A percentile compares a stretch with the other conserved stretches of the same genome.
Conservation (phyloP, 75 land plant species). For the Pseudotsuga menziesii region DNA sequence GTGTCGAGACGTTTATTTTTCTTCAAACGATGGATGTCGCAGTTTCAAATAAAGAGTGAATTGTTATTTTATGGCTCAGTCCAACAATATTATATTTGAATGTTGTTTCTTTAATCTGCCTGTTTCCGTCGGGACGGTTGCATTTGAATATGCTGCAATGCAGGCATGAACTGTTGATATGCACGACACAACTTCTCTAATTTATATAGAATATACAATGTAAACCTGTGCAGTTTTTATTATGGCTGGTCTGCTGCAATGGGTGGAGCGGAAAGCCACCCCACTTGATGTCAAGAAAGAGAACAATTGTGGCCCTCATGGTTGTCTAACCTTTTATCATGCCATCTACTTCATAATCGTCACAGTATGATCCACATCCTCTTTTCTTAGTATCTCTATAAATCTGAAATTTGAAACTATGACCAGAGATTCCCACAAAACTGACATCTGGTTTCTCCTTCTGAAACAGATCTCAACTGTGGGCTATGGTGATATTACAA, state of each 20-base stretch:
- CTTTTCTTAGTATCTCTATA: slow-evolving; percentile 3
- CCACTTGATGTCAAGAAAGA: slow-evolving; percentile 20
- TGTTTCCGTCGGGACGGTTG: not conserved
- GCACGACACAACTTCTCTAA: not conserved
- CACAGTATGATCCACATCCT: slow-evolving; percentile 22
- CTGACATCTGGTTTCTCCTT: slow-evolving; percentile 8
- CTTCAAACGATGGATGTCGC: too few relatives aligned
- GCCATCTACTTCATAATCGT: slow-evolving; percentile 46
- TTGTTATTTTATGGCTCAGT: too few relatives aligned
- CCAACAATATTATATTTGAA: not conserved
- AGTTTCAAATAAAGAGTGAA: too few relatives aligned
- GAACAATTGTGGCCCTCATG: slow-evolving; percentile 27
- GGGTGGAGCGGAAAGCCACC: slow-evolving; percentile 45
- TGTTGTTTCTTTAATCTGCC: not conserved
- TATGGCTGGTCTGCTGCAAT: slow-evolving; percentile 43
- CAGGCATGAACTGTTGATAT: not conserved
- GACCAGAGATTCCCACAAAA: not conserved
- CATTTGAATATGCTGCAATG: not conserved
- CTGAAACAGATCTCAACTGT: slow-evolving; percentile 37
- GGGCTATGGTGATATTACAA: slow-evolving; percentile 43
- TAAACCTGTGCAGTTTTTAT: slow-evolving; percentile 29
- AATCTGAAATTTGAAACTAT: not conserved
- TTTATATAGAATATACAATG: not conserved
- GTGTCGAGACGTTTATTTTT: too few relatives aligned
- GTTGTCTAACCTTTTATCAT: slow-evolving; percentile 42